Evolutionary conservation across 2,329 filamentous ascomycete genomes (phyloP).

Genomic region (Fusarium falciforme): DNA sequence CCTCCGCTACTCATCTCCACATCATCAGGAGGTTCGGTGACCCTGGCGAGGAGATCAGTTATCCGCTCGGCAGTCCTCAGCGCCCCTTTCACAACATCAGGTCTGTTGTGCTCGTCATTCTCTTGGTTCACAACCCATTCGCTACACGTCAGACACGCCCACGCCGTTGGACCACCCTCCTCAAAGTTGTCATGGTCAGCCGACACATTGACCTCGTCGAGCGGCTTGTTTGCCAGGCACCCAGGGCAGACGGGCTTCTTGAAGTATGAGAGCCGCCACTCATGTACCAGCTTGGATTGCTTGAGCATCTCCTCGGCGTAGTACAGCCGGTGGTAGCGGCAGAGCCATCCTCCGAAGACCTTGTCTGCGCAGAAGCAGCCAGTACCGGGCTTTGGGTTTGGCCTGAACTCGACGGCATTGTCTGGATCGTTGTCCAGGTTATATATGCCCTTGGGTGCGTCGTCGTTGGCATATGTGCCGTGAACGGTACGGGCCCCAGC

Average conservation of each 20-base stretch:
- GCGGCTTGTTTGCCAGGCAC: conserved; percentile 40
- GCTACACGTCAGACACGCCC: conserved; percentile 50
- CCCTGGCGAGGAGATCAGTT: background rate
- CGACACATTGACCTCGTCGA: conserved; percentile 24
- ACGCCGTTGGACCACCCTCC: conserved; percentile 33
- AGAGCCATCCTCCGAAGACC: conserved; percentile 48
- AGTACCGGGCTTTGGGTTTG: conserved; percentile 40
- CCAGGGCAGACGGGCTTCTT: conserved; percentile 45
- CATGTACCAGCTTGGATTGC: conserved; percentile 37
- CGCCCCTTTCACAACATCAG: conserved; percentile 32
- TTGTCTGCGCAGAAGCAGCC: conserved; percentile 54
- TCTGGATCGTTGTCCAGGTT: background rate
- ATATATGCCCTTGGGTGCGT: conserved; percentile 3
- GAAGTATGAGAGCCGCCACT: conserved; percentile 43
- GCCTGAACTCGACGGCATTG: conserved; percentile 14
- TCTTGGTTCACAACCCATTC: conserved; percentile 46
- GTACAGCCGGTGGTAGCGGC: conserved; percentile 49
- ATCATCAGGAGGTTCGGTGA: background rate
- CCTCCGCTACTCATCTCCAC: conserved; percentile 35
- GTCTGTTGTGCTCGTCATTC: conserved; percentile 24
- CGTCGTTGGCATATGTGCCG: conserved; percentile 27
- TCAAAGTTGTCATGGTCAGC: conserved; percentile 29
- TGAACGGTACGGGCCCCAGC: conserved; percentile 41
- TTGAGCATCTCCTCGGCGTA: conserved; percentile 41
- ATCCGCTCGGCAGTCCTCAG: conserved; percentile 25